Conservation (phyloP, 2,329 filamentous ascomycete genomes). For the Pseudocercospora vitis region DNA sequence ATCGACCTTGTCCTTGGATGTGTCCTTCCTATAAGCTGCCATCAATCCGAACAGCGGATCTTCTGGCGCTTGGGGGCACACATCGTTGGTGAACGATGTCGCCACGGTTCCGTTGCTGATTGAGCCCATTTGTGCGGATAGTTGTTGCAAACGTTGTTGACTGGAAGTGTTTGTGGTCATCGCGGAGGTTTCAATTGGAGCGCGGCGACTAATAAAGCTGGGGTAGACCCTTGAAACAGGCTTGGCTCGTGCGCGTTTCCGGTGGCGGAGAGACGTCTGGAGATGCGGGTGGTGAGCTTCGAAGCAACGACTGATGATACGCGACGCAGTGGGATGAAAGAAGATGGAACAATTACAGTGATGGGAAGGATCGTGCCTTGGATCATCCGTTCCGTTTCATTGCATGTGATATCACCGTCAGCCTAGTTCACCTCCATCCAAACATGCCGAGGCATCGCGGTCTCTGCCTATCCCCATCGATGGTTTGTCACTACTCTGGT, state of each 20-base stretch:
- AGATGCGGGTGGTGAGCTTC: background rate
- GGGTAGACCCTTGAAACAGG: too few species aligned
- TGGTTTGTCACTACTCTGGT: too few species aligned
- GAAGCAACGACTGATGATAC: background rate
- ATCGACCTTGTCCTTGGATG: constrained; percentile 79
- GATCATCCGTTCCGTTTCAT: background rate
- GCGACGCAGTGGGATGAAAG: background rate
- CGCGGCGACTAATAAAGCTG: too few species aligned
- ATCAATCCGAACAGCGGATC: constrained; percentile 93
- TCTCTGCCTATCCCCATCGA: background rate
- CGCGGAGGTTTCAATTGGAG: constrained; percentile 10
- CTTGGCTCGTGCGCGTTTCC: too few species aligned
- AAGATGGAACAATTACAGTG: background rate
- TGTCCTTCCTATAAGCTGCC: constrained; percentile 80
- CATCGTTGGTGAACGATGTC: constrained; percentile 30
- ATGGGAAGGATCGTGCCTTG: background rate
- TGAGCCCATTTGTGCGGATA: constrained; percentile 30
- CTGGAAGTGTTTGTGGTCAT: constrained; percentile 40
- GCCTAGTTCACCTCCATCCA: too few species aligned
- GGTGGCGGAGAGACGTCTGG: background rate
- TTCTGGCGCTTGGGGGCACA: constrained; percentile 65
- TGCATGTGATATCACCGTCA: constrained; percentile 5
- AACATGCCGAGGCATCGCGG: constrained; percentile 5
- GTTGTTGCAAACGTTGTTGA: constrained; percentile 31
- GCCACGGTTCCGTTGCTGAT: constrained; percentile 20